Evolutionary conservation across 1,139 yeast species (phyloP), one percentile per base, ranked within the genome.

Genomic region (Pichia sp.): DNA sequence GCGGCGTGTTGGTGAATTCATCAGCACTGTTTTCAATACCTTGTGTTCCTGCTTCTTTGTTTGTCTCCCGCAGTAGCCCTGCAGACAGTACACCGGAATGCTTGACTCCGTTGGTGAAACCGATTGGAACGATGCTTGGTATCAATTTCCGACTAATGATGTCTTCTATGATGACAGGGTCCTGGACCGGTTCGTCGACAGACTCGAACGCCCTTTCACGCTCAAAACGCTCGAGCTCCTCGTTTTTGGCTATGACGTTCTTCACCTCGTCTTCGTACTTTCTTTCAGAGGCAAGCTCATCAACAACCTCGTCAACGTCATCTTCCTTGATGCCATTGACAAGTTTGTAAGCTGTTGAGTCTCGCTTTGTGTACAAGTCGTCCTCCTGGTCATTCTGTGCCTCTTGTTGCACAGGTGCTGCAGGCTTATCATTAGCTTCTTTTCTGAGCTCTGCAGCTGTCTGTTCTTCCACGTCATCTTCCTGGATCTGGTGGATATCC

Each of bases 271-370:
- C 60, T 44, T 58, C 60, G 55, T 65, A 61, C 22, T 63, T 51
- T 39, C 61, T 63, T 46, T 64, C 67, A 39, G 60, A 55, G 44
- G 58, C 70, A 46, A 67, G 49, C 42, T 62, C 61, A 19, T 49
- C 56, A 25, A 57, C 43, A 25, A 60, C 57, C 19, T 57, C 57
- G 18, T 54, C 57, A 22, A 42, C 19, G 10, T 46, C 47, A 21
- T 46, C 45, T 26, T 46, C 43, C n/a, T n/a, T n/a, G n/a, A n/a
- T n/a, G n/a, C n/a, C n/a, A n/a, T n/a, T n/a, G n/a, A n/a, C n/a
- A n/a, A n/a, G n/a, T n/a, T n/a, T n/a, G n/a, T n/a, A n/a, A n/a
- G n/a, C n/a, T n/a, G n/a, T n/a, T n/a, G n/a, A n/a, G n/a, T n/a
- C n/a, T n/a, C n/a, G n/a, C n/a, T n/a, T n/a, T n/a, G n/a, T n/a